Evolutionary conservation across 345 rosid genomes (phyloP), one percentile per base, ranked within the genome.

Genomic region (Moricandia arvensis): DNA sequence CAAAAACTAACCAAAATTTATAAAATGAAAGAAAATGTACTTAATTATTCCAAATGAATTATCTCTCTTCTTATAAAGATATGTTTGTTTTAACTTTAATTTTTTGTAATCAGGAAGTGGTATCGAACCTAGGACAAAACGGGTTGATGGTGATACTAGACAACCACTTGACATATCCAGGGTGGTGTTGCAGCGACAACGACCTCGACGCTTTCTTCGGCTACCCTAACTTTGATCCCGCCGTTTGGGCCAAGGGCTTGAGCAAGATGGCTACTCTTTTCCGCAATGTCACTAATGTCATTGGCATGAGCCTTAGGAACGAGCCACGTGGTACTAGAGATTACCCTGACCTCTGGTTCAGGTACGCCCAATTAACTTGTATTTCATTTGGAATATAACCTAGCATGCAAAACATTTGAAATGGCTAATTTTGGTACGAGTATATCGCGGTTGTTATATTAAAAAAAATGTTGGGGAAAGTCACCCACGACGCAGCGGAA

Each of bases 181-280:
- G 96, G 16, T 93, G 97, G 98, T 93, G 98, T 33, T 91, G 97
- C 76, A 62, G 89, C 53, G 80, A 67, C 38, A 72, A 33, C 18
- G 97, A 93, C 18, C 96, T 85, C 67, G 89, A 89, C 78, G 97
- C 96, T 16, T 93, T 91, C 85, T 89, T 91, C 49, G 98, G 98
- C 8, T 96, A 93, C 72, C 79, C 64, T 6, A 80, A 81, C 75
- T 91, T 93, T 75, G 79, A 84, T 53, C 97, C 98, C 10, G 83
- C 78, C 38, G 47, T 69, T 12, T 93, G 98, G 98, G 73, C 87
- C 76, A 66, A 59, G 0, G 97, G 97, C 16, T 77, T 93, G 13
- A 74, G 84, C 4, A 79, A 73, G 38, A 86, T 93, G 87, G 98
- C 98, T 41, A 82, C 87, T 65, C 55, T 90, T 60, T 90, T 90